These are phyloP conservation scores for Mycosarcoma maydis DNA, from an alignment of 1,284 basidiomycete genomes.

Conservation along the genomic window DNA sequence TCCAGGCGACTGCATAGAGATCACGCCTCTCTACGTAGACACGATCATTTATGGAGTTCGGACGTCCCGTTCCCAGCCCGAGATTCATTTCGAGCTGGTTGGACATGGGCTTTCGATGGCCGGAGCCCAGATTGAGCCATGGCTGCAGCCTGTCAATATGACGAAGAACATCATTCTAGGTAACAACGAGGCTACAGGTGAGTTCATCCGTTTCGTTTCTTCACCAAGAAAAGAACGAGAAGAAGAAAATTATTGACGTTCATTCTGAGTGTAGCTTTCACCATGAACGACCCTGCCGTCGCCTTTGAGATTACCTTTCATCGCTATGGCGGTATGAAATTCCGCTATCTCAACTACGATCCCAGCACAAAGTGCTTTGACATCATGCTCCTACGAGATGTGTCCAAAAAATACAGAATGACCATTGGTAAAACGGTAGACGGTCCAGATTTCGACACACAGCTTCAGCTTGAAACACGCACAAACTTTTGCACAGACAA, in stretches of 20 bases:
- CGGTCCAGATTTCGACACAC: constrained; percentile 4
- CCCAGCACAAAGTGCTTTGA: constrained; percentile 4
- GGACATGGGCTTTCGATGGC: neutral
- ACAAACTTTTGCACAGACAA: constrained; percentile 3
- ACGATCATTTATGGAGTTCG: neutral
- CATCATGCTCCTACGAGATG: neutral
- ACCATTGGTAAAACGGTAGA: constrained; percentile 1
- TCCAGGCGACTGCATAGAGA: too few relatives aligned
- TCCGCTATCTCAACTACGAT: constrained; percentile 19
- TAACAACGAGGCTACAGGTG: neutral
- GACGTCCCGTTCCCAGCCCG: neutral
- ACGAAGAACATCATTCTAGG: neutral
- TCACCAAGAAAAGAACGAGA: neutral
- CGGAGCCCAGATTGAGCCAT: neutral
- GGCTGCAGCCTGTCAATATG: constrained; percentile 1
- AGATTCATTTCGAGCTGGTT: neutral
- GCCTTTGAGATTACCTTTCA: constrained; percentile 11
- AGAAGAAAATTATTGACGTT: neutral
- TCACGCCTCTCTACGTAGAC: too few relatives aligned
- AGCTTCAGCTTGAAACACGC: neutral
- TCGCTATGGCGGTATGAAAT: neutral
- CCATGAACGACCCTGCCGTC: neutral
- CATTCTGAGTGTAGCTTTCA: constrained; percentile 2
- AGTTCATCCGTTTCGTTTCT: neutral
- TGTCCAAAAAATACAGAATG: neutral